Base-by-base conservation (phyloP, 148 eudicot species). In the Rhododendron kiyosumense region DNA sequence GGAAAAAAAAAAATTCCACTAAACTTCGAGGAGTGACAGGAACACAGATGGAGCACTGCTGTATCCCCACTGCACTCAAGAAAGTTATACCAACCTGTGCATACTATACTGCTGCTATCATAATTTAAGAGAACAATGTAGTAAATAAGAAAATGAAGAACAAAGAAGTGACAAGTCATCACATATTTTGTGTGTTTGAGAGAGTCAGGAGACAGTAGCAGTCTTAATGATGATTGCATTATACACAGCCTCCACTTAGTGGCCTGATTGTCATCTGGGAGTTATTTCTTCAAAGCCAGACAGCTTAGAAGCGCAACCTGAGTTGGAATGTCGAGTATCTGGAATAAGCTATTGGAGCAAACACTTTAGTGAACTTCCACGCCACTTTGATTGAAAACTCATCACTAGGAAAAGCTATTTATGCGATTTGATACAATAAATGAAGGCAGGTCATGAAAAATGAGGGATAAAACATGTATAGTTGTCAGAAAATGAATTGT, bases 11-110 rank as follows among this genome's bases (percentile, higher is more conserved):
- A 13, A 69, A 2, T 10, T 69, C 5, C n/a, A 15, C 76, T 41
- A 38, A 63, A 63, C 30, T 36, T 63, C 15, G 7, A 4, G 34
- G 24, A 22, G 51, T 82, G 49, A 57, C 8, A 12, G 24, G 18
- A 18, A 82, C 52, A 11, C 75, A 10, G 49, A 81, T 81, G 84
- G 84, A 82, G 51, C 11, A 24, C 18, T 82, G 48, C 38, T 81
- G 69, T 32, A 57, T 54, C 46, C 63, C 45, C 83, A 34, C 48
- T 81, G 67, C 28, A 46, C 24, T 28, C 46, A 38, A 24, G 46
- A 24, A 63, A 22, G 52, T 69, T 61, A 38, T 26, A 41, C 84
- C 22, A 82, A 24, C 71, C 46, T 38, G 32, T 38, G 32, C 65
- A 43, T 82, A 22, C 51, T n/a, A n/a, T 54, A 17, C n/a, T 32